Conservation (phyloP, 2,329 filamentous ascomycete genomes). For the Madurella fahalii region DNA sequence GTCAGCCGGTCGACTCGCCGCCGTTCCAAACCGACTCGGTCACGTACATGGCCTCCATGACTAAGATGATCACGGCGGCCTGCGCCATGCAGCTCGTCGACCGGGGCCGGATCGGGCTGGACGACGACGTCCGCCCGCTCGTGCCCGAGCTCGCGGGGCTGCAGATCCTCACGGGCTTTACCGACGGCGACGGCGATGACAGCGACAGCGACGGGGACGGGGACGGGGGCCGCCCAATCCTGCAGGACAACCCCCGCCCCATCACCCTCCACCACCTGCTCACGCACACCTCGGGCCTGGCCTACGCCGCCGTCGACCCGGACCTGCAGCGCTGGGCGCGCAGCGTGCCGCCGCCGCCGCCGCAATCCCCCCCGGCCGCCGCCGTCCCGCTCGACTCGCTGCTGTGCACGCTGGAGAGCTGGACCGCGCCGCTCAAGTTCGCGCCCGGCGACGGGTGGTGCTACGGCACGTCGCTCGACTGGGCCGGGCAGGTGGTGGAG, state of each 20-base stretch:
- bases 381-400: constrained; percentile 32
- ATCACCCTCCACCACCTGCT: constrained; percentile 44
- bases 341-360: too few relatives aligned
- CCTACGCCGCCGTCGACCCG: constrained; percentile 41
- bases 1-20: constrained; percentile 28
- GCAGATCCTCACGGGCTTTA: constrained; percentile 37
- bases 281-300: constrained; percentile 46
- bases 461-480: constrained; percentile 47
- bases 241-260: constrained; percentile 34
- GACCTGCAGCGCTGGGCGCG: constrained; percentile 39
- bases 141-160: constrained; percentile 33
- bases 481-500: constrained; percentile 44
- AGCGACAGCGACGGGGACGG: too few relatives aligned
- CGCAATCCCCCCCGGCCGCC: too few relatives aligned
- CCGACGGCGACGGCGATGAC: constrained; percentile 30
- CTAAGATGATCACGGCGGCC: constrained; percentile 39
- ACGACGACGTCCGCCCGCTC: constrained; percentile 34
- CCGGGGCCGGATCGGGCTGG: constrained; percentile 31
- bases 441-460: constrained; percentile 45
- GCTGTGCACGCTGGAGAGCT: constrained; percentile 35
- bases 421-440: constrained; percentile 41
- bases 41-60: constrained; percentile 40
- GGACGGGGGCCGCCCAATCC: constrained; percentile 29
- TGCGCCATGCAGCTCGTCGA: constrained; percentile 40
- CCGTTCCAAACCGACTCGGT: constrained; percentile 34